A percentile compares a stretch with the other conserved stretches of the same genome.
Conservation (phyloP, 1,284 basidiomycete species). For the Xerocomus amazonicus region DNA sequence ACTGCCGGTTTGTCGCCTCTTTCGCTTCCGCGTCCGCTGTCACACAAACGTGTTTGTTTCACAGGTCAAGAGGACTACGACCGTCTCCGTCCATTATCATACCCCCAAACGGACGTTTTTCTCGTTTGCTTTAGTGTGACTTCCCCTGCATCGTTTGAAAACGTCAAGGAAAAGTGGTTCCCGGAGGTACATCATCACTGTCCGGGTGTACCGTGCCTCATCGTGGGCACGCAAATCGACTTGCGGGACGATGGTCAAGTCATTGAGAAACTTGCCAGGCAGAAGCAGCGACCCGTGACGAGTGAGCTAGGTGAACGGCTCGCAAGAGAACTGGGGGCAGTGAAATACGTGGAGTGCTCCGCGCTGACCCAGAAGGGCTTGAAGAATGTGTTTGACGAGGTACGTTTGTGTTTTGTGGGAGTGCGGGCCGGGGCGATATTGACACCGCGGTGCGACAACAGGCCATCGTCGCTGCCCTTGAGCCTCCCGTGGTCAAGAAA, state of each 20-base stretch:
- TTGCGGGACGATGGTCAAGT: slow-evolving; percentile 91
- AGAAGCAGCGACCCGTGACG: slow-evolving; percentile 93
- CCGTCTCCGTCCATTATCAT: slow-evolving; percentile 96
- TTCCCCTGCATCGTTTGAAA: slow-evolving; percentile 97
- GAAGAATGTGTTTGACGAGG: slow-evolving; percentile 99
- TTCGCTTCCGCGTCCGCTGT: neutral
- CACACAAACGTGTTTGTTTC: slow-evolving; percentile 4
- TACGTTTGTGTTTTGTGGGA: slow-evolving; percentile 34
- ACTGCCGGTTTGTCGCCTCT: slow-evolving; percentile 72
- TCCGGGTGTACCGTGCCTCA: slow-evolving; percentile 98
- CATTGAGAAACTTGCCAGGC: slow-evolving; percentile 90
- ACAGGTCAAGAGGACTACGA: slow-evolving; percentile 99
- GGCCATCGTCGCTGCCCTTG: slow-evolving; percentile 98
- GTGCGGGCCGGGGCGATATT: slow-evolving; percentile 1
- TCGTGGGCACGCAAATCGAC: slow-evolving; percentile 98
- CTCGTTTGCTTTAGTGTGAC: slow-evolving; percentile 99
- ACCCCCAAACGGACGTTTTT: slow-evolving; percentile 99
- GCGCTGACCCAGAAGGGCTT: slow-evolving; percentile 98
- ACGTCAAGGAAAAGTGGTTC: slow-evolving; percentile 99
- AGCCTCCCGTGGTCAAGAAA: slow-evolving; percentile 90
- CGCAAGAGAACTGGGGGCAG: slow-evolving; percentile 92
- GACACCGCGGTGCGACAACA: slow-evolving; percentile 32
- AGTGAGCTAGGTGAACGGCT: slow-evolving; percentile 90
- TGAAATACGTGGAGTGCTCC: slow-evolving; percentile 99
- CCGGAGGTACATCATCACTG: slow-evolving; percentile 99